Percentiles rank a stretch among this genome's conserved stretches.
Evolutionary conservation across 768 basidiomycete genomes (phyloP).

Genomic region (Agaricus blazei): DNA sequence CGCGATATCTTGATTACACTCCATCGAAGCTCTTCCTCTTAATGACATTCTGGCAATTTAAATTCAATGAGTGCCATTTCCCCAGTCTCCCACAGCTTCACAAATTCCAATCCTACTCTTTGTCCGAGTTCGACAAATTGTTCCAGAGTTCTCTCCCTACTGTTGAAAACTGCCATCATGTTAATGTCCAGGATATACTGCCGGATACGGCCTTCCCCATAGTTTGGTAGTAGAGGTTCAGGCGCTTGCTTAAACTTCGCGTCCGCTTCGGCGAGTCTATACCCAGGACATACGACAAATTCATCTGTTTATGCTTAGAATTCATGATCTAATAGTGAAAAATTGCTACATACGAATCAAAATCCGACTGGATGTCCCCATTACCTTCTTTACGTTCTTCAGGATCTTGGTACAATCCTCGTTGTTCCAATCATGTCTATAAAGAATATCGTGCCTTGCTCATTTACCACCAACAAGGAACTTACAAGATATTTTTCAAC

Average conservation of each 20-base stretch:
- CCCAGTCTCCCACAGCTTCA: constrained; percentile 25
- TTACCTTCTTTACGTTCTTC: constrained; percentile 25
- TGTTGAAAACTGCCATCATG: constrained; percentile 38
- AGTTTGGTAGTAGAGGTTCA: constrained; percentile 42
- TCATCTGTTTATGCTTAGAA: constrained; percentile 22
- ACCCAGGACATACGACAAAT: constrained; percentile 25
- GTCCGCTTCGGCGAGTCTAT: constrained; percentile 4
- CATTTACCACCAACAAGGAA: background rate
- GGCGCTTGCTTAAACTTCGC: constrained; percentile 24
- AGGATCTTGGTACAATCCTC: constrained; percentile 28
- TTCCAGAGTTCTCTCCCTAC: constrained; percentile 35
- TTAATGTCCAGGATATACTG: constrained; percentile 39
- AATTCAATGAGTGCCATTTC: constrained; percentile 26
- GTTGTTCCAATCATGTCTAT: constrained; percentile 34
- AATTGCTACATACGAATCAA: constrained; percentile 28
- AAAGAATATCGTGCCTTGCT: background rate
- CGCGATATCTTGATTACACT: no score
- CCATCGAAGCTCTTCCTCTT: no score
- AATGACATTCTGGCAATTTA: no score
- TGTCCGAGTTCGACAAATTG: constrained; percentile 32
- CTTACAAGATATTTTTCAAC: constrained; percentile 32
- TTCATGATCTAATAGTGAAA: background rate
- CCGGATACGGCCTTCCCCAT: constrained; percentile 33
- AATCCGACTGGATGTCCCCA: constrained; percentile 28
- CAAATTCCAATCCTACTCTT: constrained; percentile 22